phyloP scores from a whole-genome alignment of 2,329 filamentous ascomycete species.

The Aphanoascus verrucosus region DNA sequence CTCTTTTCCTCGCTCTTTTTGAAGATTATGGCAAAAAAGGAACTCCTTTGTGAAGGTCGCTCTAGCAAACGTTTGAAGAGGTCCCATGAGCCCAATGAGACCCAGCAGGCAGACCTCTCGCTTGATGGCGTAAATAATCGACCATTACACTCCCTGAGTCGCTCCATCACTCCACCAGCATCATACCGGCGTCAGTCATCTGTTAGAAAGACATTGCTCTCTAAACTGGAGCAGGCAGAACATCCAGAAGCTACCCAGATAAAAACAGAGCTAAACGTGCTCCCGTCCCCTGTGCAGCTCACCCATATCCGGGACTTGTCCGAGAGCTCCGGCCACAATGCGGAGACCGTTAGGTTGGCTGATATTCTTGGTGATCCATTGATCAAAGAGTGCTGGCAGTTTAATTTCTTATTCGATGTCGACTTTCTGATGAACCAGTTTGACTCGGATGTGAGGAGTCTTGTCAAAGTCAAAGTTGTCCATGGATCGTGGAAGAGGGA shows the following conservation, averaged over 20 bases:
- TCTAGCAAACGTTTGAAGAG: conserved; percentile 15
- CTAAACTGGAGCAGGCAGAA: background rate
- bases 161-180: conserved; percentile 25
- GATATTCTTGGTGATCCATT: conserved; percentile 65
- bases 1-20: background rate
- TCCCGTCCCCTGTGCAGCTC: conserved; percentile 59
- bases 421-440: conserved; percentile 52
- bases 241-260: background rate
- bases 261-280: conserved; percentile 13
- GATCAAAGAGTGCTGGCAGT: conserved; percentile 53
- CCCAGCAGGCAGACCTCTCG: background rate
- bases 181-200: conserved; percentile 3
- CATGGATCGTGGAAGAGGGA: conserved; percentile 61
- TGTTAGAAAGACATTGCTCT: background rate
- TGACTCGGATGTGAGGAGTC: conserved; percentile 44
- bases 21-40: background rate
- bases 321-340: conserved; percentile 45
- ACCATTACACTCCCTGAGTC: conserved; percentile 22
- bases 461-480: conserved; percentile 48
- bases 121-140: background rate
- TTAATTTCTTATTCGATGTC: conserved; percentile 47
- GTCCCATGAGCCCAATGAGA: conserved; percentile 3
- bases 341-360: conserved; percentile 52
- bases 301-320: conserved; percentile 58
- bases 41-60: background rate